Evolutionary conservation across 805 yeast genomes (phyloP), one percentile per base, ranked within the genome.

Genomic region (Candida caryicola): DNA sequence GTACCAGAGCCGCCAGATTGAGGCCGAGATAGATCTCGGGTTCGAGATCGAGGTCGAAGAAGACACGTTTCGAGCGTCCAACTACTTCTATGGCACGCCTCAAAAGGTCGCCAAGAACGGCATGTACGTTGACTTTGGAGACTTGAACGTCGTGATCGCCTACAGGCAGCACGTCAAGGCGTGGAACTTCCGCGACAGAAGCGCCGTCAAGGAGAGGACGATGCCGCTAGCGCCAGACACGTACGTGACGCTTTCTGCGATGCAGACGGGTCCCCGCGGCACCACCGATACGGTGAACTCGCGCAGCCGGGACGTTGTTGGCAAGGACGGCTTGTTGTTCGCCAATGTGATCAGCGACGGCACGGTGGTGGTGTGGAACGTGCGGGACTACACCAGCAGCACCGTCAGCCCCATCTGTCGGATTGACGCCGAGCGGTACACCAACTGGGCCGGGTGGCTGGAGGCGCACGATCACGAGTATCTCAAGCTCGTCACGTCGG

Each of bases 301-400:
- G 12, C 29, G 64, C 33, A 57, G 63, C 32, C 16, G 29, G 7
- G 32, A 34, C 2, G 32, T 64, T 6, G 60, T 60, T 4, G 76
- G 76, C 1, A 52, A 56, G n/a, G 75, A 71, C 47, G 74, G 73
- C 1, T 56, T 65, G 12, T 49, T 65, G 18, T 62, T 51, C 39
- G 71, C 63, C 3, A 52, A 71, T 29, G 56, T 69, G 6, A 46
- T 74, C 29, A 57, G 59, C 25, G 67, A 69, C 23, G 72, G 71
- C 13, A 52, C 60, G 10, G 71, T 74, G 4, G 48, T 67, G 1
- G 60, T 73, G 1, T 57, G 74, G 57, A 68, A 75, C 41, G 57
- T 73, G 2, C 55, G 82, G 37, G 60, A 56, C 46, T 45, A 4
- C 26, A 21, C 25, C 4, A 12, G 23, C 15, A 15, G 31, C 2